phyloP scores from a whole-genome alignment of 169 alveolate genomes.

The Eimeria brunetti region DNA sequence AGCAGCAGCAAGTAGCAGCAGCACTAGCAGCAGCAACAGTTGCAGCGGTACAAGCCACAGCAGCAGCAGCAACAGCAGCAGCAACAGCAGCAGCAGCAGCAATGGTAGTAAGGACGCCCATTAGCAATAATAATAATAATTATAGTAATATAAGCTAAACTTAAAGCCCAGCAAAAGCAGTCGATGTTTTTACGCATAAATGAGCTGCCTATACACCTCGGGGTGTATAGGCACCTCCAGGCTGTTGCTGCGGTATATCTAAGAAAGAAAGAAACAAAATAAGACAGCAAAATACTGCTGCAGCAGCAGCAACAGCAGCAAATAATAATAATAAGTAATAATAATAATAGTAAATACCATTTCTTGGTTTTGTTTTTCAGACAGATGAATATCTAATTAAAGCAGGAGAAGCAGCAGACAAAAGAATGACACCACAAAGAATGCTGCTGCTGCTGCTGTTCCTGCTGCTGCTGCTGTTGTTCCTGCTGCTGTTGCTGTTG shows the following conservation, averaged over 20 bases:
- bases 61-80: slow-evolving; percentile 38
- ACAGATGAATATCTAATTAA: too few relatives aligned
- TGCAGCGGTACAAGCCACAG: background rate
- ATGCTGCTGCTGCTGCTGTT: background rate
- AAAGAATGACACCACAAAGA: too few relatives aligned
- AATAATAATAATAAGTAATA: too few relatives aligned
- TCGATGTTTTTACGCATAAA: too few relatives aligned
- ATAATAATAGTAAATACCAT: too few relatives aligned
- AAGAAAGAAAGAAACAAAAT: background rate
- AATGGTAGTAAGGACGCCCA: too few relatives aligned
- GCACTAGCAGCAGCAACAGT: background rate
- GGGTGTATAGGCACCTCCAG: background rate
- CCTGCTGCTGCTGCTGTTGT: background rate
- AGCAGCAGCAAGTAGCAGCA: slow-evolving; percentile 13
- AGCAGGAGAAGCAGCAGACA: too few relatives aligned
- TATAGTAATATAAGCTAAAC: background rate
- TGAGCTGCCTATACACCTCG: too few relatives aligned
- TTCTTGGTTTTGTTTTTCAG: too few relatives aligned
- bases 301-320: slow-evolving; percentile 16
- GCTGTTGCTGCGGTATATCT: background rate
- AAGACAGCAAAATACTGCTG: background rate
- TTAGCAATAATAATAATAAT: background rate
- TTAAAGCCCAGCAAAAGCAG: background rate
- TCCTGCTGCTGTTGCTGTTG: background rate
- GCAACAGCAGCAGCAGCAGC: slow-evolving; percentile 8